Evolutionary conservation across 148 eudicot genomes (phyloP), one percentile per base, ranked within the genome.

Genomic region (Persicaria tinctoria): DNA sequence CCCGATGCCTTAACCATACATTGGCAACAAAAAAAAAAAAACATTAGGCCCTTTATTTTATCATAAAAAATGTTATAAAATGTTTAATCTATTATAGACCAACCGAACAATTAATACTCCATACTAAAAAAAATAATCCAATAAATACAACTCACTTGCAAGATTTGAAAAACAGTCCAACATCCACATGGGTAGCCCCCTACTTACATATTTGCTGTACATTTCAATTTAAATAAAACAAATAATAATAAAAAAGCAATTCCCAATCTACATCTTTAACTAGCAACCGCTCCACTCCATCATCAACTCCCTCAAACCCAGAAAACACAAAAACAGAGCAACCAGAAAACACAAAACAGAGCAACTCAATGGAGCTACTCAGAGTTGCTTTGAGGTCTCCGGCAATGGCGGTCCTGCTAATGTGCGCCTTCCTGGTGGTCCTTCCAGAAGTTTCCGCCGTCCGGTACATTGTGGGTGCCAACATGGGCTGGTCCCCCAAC

Each of bases 391-490:
- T 72, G 11, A 73, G 47, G 46, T 55, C 66, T 38, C 66, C 76
- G 46, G 17, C 76, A 74, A 32, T 74, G 48, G 62, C 60, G 76
- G 81, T 56, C 11, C 11, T 76, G 75, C 46, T 88, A 18, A 46
- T 74, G 5, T 82, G 74, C 53, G 75, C 84, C 17, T 8, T 84
- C 59, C n/a, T 80, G 75, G 47, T 80, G n/a, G 74, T 83, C 80
- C 16, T 84, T 10, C 84, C 89, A 7, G 87, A 85, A 63, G 97
- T 76, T 2, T 81, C 80, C 10, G 84, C 87, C 0, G 76, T 60
- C 3, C 82, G 97, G 1, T 84, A 77, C 85, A 82, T 80, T 3
- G 92, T 93, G 3, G 98, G 98, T 1, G 81, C 69, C 9, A 82
- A 46, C 7, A 62, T 14, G 76, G 96, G 92, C 0, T 93, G 98